Evolutionary conservation across 2,329 filamentous ascomycete genomes (phyloP).

Genomic region (Coleophoma eucalyptorum): DNA sequence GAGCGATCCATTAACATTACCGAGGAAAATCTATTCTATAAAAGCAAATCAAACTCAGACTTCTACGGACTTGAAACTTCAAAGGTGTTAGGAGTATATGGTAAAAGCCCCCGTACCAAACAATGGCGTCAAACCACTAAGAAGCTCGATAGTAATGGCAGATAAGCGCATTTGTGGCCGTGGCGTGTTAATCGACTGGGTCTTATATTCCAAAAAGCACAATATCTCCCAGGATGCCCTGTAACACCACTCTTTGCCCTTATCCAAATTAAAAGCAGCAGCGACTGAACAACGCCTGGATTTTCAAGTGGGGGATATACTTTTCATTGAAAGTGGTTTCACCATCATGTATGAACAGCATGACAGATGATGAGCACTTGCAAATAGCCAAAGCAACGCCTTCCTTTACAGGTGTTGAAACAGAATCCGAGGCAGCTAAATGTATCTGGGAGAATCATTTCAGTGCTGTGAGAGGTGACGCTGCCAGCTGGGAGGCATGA

Average conservation of each 20-base stretch:
- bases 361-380: background rate
- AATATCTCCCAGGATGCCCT: constrained; percentile 53
- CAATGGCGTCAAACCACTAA: too few relatives aligned
- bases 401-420: background rate
- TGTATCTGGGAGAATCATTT: constrained; percentile 41
- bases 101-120: too few relatives aligned
- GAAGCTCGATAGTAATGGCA: constrained; percentile 13
- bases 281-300: constrained; percentile 25
- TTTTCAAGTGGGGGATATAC: constrained; percentile 29
- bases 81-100: background rate
- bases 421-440: constrained; percentile 11
- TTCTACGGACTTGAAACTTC: background rate
- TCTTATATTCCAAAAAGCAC: constrained; percentile 49
- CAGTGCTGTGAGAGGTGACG: constrained; percentile 35
- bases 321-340: constrained; percentile 29
- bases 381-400: background rate
- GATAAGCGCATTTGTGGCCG: constrained; percentile 39
- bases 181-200: constrained; percentile 46
- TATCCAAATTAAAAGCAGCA: constrained; percentile 27
- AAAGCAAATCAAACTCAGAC: constrained; percentile 14
- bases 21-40: constrained; percentile 23
- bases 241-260: constrained; percentile 28
- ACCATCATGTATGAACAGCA: constrained; percentile 19
- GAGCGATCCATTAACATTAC: too few relatives aligned
- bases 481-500: constrained; percentile 33